Evolutionary conservation across 1,139 yeast genomes (phyloP).

Genomic region (Blastobotrys ciferrii): DNA sequence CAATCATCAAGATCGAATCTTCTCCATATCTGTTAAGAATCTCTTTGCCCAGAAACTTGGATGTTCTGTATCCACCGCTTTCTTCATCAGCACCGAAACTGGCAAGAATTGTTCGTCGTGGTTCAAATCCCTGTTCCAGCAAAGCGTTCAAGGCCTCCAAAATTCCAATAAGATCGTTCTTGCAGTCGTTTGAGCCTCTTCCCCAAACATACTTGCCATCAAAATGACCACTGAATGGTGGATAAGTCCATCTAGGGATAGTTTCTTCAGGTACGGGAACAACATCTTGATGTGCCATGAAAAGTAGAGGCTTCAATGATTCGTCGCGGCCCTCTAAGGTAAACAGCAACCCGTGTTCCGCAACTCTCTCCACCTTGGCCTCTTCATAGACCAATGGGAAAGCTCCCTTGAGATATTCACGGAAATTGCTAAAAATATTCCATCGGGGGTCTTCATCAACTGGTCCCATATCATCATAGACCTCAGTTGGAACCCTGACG

Average conservation of each 20-base stretch:
- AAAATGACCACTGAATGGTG: slow-evolving; percentile 67
- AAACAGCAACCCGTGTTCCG: slow-evolving; percentile 64
- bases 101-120: slow-evolving; percentile 54
- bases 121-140: slow-evolving; percentile 46
- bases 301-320: slow-evolving; percentile 57
- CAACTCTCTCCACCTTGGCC: slow-evolving; percentile 54
- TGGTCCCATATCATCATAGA: slow-evolving; percentile 53
- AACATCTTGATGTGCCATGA: slow-evolving; percentile 79
- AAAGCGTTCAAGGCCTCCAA: slow-evolving; percentile 58
- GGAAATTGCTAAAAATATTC: slow-evolving; percentile 50
- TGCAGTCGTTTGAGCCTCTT: slow-evolving; percentile 65
- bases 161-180: slow-evolving; percentile 54
- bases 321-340: slow-evolving; percentile 57
- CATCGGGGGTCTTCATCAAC: slow-evolving; percentile 39
- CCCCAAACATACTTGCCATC: slow-evolving; percentile 62
- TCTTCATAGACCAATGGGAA: slow-evolving; percentile 56
- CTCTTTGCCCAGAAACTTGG: slow-evolving; percentile 44
- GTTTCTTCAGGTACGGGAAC: slow-evolving; percentile 71
- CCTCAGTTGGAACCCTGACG: slow-evolving; percentile 58
- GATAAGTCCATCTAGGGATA: slow-evolving; percentile 59
- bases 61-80: slow-evolving; percentile 54
- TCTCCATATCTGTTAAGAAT: slow-evolving; percentile 53
- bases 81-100: slow-evolving; percentile 78
- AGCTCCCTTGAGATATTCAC: slow-evolving; percentile 51
- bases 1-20: slow-evolving; percentile 52